phyloP scores from a whole-genome alignment of 1,284 basidiomycete species.

The Puccinia horiana region DNA sequence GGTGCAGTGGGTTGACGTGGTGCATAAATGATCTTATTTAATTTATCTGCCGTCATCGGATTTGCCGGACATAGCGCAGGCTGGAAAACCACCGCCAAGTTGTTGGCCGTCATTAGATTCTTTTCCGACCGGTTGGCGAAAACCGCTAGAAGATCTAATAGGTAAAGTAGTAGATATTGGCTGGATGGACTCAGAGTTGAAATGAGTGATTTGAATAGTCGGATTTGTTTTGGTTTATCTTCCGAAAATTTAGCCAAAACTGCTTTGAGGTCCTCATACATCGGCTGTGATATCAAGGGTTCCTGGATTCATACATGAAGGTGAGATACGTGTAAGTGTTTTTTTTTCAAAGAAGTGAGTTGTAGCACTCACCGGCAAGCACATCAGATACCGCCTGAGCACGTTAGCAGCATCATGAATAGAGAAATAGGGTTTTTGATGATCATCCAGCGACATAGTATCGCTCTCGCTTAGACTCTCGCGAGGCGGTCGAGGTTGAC shows the following conservation, averaged over 20 bases:
- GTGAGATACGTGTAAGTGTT: not conserved
- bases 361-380: slow-evolving; percentile 78
- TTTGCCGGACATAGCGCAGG: slow-evolving; percentile 67
- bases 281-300: slow-evolving; percentile 54
- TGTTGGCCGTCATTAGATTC: slow-evolving; percentile 93
- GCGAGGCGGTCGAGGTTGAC: not conserved
- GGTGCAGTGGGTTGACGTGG: not conserved
- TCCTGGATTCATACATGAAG: slow-evolving; percentile 51
- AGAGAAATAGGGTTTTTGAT: slow-evolving; percentile 66
- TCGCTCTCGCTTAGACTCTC: not conserved
- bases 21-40: slow-evolving; percentile 44
- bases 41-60: slow-evolving; percentile 15
- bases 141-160: slow-evolving; percentile 90
- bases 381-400: slow-evolving; percentile 89
- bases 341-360: slow-evolving; percentile 29
- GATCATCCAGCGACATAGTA: not conserved
- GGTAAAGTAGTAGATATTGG: slow-evolving; percentile 91
- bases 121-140: slow-evolving; percentile 86
- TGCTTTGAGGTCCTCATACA: slow-evolving; percentile 26
- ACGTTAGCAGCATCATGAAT: slow-evolving; percentile 96
- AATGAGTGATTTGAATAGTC: slow-evolving; percentile 76
- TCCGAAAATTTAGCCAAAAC: slow-evolving; percentile 11
- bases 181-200: slow-evolving; percentile 80
- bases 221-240: slow-evolving; percentile 36
- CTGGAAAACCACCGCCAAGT: slow-evolving; percentile 90